Conservation (phyloP, 2,329 filamentous ascomycete species). For the Setomelanomma holmii region DNA sequence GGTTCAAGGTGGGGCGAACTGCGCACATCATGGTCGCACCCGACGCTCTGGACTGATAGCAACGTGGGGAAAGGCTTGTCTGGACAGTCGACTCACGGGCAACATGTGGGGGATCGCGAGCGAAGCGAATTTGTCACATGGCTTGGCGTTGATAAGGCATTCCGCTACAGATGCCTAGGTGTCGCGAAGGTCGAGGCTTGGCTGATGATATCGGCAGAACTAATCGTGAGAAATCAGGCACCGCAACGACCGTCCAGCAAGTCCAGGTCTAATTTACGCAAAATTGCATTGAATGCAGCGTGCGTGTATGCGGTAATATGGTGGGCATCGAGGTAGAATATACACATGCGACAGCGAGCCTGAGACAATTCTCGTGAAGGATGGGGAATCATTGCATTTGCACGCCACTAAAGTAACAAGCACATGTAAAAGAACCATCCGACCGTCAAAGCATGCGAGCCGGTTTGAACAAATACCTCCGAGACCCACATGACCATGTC, state of each 20-base stretch:
- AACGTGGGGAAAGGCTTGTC: constrained; percentile 35
- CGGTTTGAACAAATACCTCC: not conserved
- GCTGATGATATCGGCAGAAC: too few relatives aligned
- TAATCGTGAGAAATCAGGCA: too few relatives aligned
- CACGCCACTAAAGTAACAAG: constrained; percentile 14
- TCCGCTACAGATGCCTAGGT: not conserved
- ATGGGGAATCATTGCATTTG: constrained; percentile 18
- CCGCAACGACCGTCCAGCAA: too few relatives aligned
- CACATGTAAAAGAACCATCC: constrained; percentile 10
- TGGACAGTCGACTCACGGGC: constrained; percentile 11
- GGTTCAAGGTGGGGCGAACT: constrained; percentile 20
- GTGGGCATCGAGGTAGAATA: too few relatives aligned
- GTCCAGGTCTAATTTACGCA: too few relatives aligned
- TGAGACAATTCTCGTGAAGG: not conserved
- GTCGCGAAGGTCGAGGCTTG: not conserved
- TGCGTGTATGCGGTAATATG: too few relatives aligned
- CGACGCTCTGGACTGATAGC: constrained; percentile 20
- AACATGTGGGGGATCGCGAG: constrained; percentile 27
- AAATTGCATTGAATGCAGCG: too few relatives aligned
- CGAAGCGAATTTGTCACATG: constrained; percentile 34
- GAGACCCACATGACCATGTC: constrained; percentile 7
- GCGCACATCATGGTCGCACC: not conserved
- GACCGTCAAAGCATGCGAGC: constrained; percentile 6
- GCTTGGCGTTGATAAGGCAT: constrained; percentile 29
- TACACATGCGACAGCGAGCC: not conserved